A percentile compares a stretch with the other conserved stretches of the same genome.
Conservation (phyloP, 306 rosid species). For the Morella rubra region DNA sequence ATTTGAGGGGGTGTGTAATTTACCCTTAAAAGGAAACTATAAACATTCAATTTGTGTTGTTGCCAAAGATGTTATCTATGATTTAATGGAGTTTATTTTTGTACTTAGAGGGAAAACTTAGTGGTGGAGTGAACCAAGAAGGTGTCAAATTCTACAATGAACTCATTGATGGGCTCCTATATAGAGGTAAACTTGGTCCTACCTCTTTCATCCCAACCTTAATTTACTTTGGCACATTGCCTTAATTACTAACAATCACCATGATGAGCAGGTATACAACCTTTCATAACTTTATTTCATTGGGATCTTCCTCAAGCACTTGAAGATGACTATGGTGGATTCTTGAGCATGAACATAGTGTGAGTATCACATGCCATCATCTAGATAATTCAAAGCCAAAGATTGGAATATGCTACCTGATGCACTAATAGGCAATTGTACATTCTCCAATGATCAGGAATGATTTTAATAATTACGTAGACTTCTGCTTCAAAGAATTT, state of each 20-base stretch:
- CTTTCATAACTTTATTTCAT: slow-evolving; percentile 52
- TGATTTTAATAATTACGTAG: slow-evolving; percentile 37
- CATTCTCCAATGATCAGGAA: slow-evolving; percentile 12
- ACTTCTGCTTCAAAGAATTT: slow-evolving; percentile 27
- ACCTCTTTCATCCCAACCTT: neutral
- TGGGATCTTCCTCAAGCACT: slow-evolving; percentile 58
- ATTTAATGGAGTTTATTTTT: no score
- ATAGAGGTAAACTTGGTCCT: slow-evolving; percentile 31
- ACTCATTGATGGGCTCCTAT: slow-evolving; percentile 44
- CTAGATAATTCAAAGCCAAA: no score
- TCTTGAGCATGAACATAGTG: slow-evolving; percentile 32
- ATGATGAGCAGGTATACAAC: slow-evolving; percentile 26
- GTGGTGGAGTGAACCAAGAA: slow-evolving; percentile 20
- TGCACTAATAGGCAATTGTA: neutral
- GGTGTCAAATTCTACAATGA: slow-evolving; percentile 53
- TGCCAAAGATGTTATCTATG: no score
- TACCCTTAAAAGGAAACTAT: no score
- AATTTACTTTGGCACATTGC: neutral
- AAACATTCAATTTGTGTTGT: no score
- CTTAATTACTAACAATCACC: neutral
- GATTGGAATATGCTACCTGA: no score
- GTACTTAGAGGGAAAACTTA: slow-evolving; percentile 17
- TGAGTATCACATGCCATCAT: slow-evolving; percentile 10
- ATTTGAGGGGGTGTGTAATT: no score
- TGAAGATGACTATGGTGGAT: slow-evolving; percentile 50